A percentile compares a stretch with the other conserved stretches of the same genome.
Conservation (phyloP, 129 eudicot species). For the Heracleum sosnowskyi region DNA sequence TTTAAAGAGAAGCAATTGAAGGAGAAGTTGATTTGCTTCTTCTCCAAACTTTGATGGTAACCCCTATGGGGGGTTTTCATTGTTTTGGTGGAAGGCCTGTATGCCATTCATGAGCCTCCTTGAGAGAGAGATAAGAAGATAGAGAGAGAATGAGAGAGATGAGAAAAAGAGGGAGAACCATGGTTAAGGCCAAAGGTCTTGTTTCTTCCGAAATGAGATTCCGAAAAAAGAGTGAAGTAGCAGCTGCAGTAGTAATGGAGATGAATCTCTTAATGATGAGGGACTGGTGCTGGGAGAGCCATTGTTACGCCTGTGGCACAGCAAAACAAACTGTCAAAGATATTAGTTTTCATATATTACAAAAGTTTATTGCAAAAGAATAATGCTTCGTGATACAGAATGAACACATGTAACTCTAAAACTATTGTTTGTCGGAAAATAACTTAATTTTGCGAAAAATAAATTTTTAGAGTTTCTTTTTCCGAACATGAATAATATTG, state of each 20-base stretch:
- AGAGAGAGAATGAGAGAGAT: constrained; percentile 11
- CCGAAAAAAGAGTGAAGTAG: constrained; percentile 17
- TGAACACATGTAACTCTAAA: no score
- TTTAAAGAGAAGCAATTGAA: constrained; percentile 37
- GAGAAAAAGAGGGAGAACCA: constrained; percentile 48
- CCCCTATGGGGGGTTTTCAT: constrained; percentile 80
- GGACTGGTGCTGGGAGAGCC: constrained; percentile 60
- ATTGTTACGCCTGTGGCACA: constrained; percentile 97
- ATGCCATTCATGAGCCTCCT: constrained; percentile 26
- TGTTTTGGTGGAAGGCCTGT: constrained; percentile 29
- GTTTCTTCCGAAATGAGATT: constrained; percentile 22
- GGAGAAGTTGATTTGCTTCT: constrained; percentile 15
- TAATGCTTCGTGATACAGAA: no score
- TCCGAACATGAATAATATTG: no score
- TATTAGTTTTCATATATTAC: constrained; percentile 39
- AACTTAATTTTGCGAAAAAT: no score
- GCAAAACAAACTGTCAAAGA: constrained; percentile 98
- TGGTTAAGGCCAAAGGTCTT: constrained; percentile 77
- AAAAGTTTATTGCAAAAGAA: no score
- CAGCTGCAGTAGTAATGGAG: background rate
- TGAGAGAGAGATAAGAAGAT: constrained; percentile 17
- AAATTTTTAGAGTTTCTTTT: no score
- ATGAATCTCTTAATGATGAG: constrained; percentile 72
- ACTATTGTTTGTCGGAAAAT: no score
- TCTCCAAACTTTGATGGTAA: constrained; percentile 40